Conservation (phyloP, 202 grass and related monocot genomes). For the Zizania palustris region DNA sequence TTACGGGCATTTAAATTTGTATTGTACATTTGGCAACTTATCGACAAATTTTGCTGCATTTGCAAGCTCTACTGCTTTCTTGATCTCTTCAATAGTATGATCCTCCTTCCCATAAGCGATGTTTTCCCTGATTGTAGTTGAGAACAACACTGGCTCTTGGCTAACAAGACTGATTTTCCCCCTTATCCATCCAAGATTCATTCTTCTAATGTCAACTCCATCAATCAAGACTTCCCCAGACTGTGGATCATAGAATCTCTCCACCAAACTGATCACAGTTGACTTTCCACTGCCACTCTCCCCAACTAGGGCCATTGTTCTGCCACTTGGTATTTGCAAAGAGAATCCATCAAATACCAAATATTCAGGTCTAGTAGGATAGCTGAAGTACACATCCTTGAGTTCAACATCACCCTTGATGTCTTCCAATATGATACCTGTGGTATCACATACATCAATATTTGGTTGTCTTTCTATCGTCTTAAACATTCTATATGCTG, state of each 20-base stretch:
- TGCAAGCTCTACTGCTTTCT: slow-evolving; percentile 55
- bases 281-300: slow-evolving; percentile 77
- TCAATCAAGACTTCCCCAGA: slow-evolving; percentile 72
- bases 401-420: slow-evolving; percentile 67
- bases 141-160: slow-evolving; percentile 79
- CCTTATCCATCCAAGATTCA: slow-evolving; percentile 63
- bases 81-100: slow-evolving; percentile 53
- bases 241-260: slow-evolving; percentile 74
- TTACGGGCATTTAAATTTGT: slow-evolving; percentile 14
- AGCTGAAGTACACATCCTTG: slow-evolving; percentile 71
- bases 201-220: slow-evolving; percentile 59
- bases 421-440: slow-evolving; percentile 52
- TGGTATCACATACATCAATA: slow-evolving; percentile 58
- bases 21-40: slow-evolving; percentile 68
- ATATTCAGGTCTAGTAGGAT: slow-evolving; percentile 61
- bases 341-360: slow-evolving; percentile 68
- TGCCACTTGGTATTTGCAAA: slow-evolving; percentile 51
- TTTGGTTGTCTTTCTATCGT: slow-evolving; percentile 64
- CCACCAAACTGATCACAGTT: slow-evolving; percentile 68
- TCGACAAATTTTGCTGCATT: slow-evolving; percentile 74
- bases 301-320: slow-evolving; percentile 69
- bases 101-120: slow-evolving; percentile 65
- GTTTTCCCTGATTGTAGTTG: slow-evolving; percentile 66
- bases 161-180: slow-evolving; percentile 68
- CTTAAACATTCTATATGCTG: slow-evolving; percentile 77